phyloP scores from a whole-genome alignment of 2,329 filamentous ascomycete genomes.

The Westerdykella ornata region DNA sequence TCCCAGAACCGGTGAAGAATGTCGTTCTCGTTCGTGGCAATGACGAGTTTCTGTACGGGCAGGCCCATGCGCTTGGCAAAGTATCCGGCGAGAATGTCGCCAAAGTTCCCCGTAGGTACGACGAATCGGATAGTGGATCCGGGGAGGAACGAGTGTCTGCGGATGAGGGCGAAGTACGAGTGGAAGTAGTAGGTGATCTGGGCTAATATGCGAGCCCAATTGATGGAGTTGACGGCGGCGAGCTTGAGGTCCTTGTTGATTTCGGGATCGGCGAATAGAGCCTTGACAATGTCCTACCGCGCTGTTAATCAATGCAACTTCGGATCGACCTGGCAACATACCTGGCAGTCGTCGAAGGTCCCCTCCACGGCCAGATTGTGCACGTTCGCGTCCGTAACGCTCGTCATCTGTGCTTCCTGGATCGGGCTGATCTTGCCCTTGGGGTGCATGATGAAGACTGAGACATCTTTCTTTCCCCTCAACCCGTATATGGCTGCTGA shows the following conservation, averaged over 20 bases:
- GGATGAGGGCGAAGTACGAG: conserved; percentile 76
- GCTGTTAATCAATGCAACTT: conserved; percentile 13
- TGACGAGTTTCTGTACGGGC: conserved; percentile 77
- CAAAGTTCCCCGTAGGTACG: conserved; percentile 93
- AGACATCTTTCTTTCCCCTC: conserved; percentile 92
- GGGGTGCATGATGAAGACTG: conserved; percentile 89
- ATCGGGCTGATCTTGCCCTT: conserved; percentile 86
- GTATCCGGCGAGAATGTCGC: conserved; percentile 87
- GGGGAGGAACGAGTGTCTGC: conserved; percentile 54
- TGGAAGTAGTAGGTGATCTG: conserved; percentile 98
- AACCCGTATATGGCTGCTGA: conserved; percentile 95
- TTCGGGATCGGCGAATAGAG: conserved; percentile 77
- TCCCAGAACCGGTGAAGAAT: conserved; percentile 95
- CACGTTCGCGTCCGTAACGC: conserved; percentile 81
- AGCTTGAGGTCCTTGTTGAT: conserved; percentile 78
- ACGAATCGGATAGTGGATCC: conserved; percentile 68
- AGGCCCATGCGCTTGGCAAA: conserved; percentile 89
- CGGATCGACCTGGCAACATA: conserved; percentile 25
- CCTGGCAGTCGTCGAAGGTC: conserved; percentile 94
- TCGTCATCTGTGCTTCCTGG: conserved; percentile 97
- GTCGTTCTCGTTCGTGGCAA: conserved; percentile 96
- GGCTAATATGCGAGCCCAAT: conserved; percentile 89
- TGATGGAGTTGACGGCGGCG: conserved; percentile 93
- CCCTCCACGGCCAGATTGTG: conserved; percentile 86
- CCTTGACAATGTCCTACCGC: conserved; percentile 80